Evolutionary conservation across 768 basidiomycete genomes (phyloP).

Genomic region (Leucocoprinus leucothites): DNA sequence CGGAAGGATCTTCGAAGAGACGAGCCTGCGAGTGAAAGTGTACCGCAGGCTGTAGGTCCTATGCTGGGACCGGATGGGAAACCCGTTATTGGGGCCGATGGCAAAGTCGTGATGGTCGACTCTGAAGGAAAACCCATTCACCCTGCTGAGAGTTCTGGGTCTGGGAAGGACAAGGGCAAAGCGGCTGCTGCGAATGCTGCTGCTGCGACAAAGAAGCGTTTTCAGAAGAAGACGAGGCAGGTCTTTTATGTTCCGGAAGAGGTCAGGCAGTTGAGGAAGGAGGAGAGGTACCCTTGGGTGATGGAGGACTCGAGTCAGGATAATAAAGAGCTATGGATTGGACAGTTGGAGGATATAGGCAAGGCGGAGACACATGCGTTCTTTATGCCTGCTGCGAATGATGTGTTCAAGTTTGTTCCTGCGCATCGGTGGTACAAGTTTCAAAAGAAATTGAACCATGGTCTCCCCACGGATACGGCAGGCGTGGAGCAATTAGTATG

Average conservation of each 20-base stretch:
- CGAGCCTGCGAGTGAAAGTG: constrained; percentile 27
- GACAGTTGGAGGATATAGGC: constrained; percentile 73
- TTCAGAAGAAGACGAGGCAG: constrained; percentile 80
- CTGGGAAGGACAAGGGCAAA: constrained; percentile 42
- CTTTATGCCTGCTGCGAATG: constrained; percentile 80
- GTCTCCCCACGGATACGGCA: constrained; percentile 63
- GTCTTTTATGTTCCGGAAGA: constrained; percentile 82
- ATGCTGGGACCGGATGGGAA: constrained; percentile 86
- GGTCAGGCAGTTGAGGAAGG: constrained; percentile 70
- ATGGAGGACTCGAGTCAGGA: constrained; percentile 70
- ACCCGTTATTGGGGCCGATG: constrained; percentile 75
- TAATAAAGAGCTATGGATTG: constrained; percentile 74
- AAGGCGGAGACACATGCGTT: constrained; percentile 74
- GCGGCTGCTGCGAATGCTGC: constrained; percentile 31
- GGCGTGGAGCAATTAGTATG: constrained; percentile 63
- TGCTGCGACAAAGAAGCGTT: constrained; percentile 54
- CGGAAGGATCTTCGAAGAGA: constrained; percentile 74
- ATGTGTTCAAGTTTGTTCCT: constrained; percentile 85
- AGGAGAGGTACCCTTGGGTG: constrained; percentile 91
- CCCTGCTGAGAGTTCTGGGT: constrained; percentile 19
- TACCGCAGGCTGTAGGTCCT: constrained; percentile 56
- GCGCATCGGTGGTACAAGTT: constrained; percentile 92
- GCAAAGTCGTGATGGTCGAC: constrained; percentile 79
- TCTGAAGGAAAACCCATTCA: constrained; percentile 73
- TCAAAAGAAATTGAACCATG: constrained; percentile 78